These are phyloP conservation scores for Dipodascus geniculatus DNA, from an alignment of 805 yeast species.

Conservation along the genomic window DNA sequence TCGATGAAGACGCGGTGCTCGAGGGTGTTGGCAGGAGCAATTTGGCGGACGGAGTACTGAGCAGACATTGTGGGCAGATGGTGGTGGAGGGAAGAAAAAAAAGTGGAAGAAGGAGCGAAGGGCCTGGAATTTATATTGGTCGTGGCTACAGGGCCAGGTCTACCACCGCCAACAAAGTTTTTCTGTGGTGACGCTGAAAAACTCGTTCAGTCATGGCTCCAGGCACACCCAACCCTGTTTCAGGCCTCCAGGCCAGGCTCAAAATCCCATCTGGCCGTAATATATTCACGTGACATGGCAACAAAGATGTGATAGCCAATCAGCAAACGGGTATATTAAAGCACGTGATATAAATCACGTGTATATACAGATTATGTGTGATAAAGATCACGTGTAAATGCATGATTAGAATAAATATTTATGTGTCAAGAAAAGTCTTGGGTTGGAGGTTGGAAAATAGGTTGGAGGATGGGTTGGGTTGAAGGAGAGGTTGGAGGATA, in stretches of 20 bases:
- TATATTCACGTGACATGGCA: background rate
- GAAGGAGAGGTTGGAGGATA: too few species aligned
- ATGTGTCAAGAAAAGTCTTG: too few species aligned
- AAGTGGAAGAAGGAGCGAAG: background rate
- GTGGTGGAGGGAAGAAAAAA: background rate
- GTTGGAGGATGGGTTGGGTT: too few species aligned
- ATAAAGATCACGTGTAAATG: too few species aligned
- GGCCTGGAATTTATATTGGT: background rate
- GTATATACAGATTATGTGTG: background rate
- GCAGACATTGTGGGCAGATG: constrained; percentile 3
- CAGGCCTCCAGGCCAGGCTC: background rate
- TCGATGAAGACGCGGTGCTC: constrained; percentile 88
- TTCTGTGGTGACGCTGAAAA: background rate
- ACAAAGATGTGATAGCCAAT: background rate
- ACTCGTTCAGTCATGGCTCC: background rate
- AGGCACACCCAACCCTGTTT: too few species aligned
- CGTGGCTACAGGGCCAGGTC: background rate
- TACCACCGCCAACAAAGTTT: background rate
- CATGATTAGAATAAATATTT: too few species aligned
- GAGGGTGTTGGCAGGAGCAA: constrained; percentile 91
- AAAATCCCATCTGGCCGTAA: background rate
- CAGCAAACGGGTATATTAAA: background rate
- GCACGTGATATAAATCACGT: background rate
- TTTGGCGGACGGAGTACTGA: constrained; percentile 74
- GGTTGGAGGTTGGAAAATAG: too few species aligned